Percentiles rank a stretch among this genome's conserved stretches.
These are phyloP conservation scores for Rhizopus sp. DNA, from an alignment of 371 early-diverging fungal species.

Conservation along the genomic window DNA sequence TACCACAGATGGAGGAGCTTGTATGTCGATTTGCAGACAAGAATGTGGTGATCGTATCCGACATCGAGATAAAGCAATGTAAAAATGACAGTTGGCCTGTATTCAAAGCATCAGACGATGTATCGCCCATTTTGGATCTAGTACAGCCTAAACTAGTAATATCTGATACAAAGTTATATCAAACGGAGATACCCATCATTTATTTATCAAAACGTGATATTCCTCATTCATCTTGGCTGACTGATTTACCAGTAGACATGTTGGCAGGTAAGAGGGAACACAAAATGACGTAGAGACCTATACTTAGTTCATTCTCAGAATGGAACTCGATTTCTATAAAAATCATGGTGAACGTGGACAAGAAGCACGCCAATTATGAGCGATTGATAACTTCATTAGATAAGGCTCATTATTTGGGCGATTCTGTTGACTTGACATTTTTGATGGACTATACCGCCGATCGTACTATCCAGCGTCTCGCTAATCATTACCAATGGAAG, in stretches of 20 bases:
- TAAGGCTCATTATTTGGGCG: slow-evolving; percentile 57
- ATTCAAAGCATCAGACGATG: background rate
- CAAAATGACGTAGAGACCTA: background rate
- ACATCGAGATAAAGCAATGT: background rate
- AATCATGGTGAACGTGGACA: slow-evolving; percentile 55
- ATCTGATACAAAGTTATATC: background rate
- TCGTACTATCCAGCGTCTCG: slow-evolving; percentile 49
- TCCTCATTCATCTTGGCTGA: slow-evolving; percentile 50
- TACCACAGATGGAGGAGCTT: too few relatives aligned
- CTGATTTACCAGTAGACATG: slow-evolving; percentile 50
- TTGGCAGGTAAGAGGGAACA: slow-evolving; percentile 47
- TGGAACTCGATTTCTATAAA: slow-evolving; percentile 60
- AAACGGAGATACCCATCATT: slow-evolving; percentile 33
- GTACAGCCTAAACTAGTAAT: slow-evolving; percentile 31
- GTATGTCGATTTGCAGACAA: too few relatives aligned
- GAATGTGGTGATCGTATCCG: too few relatives aligned
- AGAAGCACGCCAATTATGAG: slow-evolving; percentile 53
- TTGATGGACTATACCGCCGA: slow-evolving; percentile 60
- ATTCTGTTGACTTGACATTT: slow-evolving; percentile 53
- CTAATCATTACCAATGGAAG: slow-evolving; percentile 52
- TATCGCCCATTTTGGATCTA: slow-evolving; percentile 18
- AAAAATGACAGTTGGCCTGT: background rate
- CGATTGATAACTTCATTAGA: slow-evolving; percentile 53
- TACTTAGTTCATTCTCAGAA: slow-evolving; percentile 31
- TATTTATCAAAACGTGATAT: slow-evolving; percentile 50